phyloP scores from a whole-genome alignment of 176 grass and related monocot genomes.

The Oryza nivara region DNA sequence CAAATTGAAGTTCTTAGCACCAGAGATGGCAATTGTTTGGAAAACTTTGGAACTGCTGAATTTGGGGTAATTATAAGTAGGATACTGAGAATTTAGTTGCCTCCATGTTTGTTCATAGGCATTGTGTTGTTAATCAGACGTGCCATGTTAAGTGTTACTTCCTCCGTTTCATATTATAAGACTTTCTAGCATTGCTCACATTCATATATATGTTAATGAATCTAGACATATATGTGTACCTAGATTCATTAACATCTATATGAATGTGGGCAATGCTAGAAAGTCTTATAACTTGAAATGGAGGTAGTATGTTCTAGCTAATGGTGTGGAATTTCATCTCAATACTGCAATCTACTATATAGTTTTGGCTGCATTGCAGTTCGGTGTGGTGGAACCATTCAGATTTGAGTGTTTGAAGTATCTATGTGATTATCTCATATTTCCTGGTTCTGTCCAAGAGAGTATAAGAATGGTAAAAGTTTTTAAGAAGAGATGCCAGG shows the following conservation, averaged over 20 bases:
- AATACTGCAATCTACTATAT: background rate
- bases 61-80: background rate
- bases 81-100: background rate
- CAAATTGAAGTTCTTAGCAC: background rate
- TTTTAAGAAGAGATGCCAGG: background rate
- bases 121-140: background rate
- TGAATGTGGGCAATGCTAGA: too few relatives aligned
- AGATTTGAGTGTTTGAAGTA: background rate
- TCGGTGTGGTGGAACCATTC: background rate
- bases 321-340: constrained; percentile 10
- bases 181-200: too few relatives aligned
- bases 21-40: background rate
- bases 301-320: background rate
- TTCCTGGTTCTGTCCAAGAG: background rate
- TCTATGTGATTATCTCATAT: background rate
- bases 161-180: too few relatives aligned
- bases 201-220: too few relatives aligned
- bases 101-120: background rate
- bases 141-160: background rate
- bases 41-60: constrained; percentile 19
- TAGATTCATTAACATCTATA: too few relatives aligned
- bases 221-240: too few relatives aligned
- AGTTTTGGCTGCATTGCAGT: background rate
- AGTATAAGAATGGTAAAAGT: background rate
- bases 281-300: too few relatives aligned